Evolutionary conservation across 1,284 basidiomycete species (phyloP), one percentile per base, ranked within the genome.

Genomic region (Marasmius tenuissimus): DNA sequence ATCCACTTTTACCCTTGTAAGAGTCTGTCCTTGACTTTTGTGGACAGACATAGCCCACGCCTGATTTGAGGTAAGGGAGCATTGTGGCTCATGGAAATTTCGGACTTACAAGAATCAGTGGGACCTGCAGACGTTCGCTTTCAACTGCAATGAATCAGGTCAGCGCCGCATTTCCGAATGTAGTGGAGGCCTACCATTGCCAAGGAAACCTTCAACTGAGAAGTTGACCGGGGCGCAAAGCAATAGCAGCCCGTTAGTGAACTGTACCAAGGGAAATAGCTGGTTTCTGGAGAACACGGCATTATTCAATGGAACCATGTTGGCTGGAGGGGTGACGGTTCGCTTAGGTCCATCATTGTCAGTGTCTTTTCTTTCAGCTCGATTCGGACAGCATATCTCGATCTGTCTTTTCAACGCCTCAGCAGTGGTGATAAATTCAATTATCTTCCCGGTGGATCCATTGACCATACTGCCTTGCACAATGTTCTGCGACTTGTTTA

Each of bases 41-140:
- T 95, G 94, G 22, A 96, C 88, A 61, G 90, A 92, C 70, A 92
- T 76, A 0, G 92, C 91, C 89, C 90, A 93, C 0, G 91, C 58
- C 50, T 53, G 35, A 18, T 39, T 37, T 9, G 33, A 34, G 40
- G 16, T 51, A 5, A 20, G 35, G 12, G 10, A 10, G 3, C 2
- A 20, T 22, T 34, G 45, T 10, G 14, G 18, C 18, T 12, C 11
- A 58, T 73, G 94, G 93, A 37, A 95, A 87, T 59, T 89, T 91
- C 70, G 92, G 76, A 0, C 92, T 89, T 87, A 91, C 86, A 2
- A 93, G 78, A 57, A 94, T 93, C 22, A 94, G 74, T 0, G 91
- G 92, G 14, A 93, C 75, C 85, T 93, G 58, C 38, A 35, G 4
- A 53, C 50, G 35, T 54, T 1, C 47, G 52, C 37, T 22, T 9